A percentile compares a stretch with the other conserved stretches of the same genome.
Evolutionary conservation across 257 asterid genomes (phyloP).

Genomic region (Vinca minor): DNA sequence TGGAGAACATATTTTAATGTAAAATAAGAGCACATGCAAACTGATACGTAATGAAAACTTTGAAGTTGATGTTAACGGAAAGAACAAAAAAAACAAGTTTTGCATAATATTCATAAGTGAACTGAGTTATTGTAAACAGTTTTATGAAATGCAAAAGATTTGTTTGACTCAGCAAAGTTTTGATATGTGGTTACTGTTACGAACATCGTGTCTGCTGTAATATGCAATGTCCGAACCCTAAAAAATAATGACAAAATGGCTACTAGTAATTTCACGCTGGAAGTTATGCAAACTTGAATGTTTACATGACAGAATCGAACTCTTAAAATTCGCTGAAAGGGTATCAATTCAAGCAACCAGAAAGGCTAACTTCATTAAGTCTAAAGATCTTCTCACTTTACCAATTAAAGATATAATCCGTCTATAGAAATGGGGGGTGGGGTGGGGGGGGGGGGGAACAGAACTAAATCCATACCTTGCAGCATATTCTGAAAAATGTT

Average conservation of each 20-base stretch:
- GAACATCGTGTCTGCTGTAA: neutral
- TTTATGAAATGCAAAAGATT: neutral
- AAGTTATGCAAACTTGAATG: neutral
- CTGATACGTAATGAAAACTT: neutral
- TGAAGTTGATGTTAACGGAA: neutral
- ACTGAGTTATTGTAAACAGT: neutral
- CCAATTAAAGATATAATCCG: neutral
- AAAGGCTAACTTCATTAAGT: neutral
- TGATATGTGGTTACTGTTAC: neutral
- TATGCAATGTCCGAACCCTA: neutral
- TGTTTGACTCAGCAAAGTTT: neutral
- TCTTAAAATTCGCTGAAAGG: neutral
- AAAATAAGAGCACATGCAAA: too few species aligned
- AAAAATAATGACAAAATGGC: neutral
- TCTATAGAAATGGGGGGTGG: neutral
- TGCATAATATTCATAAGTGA: neutral
- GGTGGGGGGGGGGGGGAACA: neutral
- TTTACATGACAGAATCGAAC: neutral
- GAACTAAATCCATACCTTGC: slow-evolving; percentile 31
- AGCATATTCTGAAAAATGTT: slow-evolving; percentile 52
- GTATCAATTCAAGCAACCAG: slow-evolving; percentile 4
- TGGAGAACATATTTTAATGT: neutral
- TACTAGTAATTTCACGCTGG: neutral
- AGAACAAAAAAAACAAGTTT: neutral
- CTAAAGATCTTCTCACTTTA: neutral